Conservation (phyloP, 805 yeast genomes). For the Candida rishiriensis region DNA sequence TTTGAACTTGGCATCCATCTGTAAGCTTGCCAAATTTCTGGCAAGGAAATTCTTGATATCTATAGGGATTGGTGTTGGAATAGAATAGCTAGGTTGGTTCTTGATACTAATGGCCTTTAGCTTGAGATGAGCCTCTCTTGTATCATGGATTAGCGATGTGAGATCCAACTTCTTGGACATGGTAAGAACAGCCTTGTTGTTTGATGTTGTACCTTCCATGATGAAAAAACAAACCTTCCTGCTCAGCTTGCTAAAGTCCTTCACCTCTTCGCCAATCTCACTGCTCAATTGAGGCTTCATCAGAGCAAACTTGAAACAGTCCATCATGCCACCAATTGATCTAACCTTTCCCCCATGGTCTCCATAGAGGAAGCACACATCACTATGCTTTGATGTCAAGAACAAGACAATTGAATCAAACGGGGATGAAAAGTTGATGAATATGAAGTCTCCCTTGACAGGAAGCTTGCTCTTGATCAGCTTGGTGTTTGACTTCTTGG, state of each 20-base stretch:
- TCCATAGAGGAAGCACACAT: conserved; percentile 14
- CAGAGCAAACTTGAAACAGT: conserved; percentile 18
- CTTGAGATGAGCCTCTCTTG: conserved; percentile 11
- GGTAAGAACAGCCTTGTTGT: conserved; percentile 71
- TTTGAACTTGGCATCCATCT: conserved; percentile 14
- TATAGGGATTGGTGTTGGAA: conserved; percentile 32
- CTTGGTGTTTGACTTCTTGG: conserved; percentile 38
- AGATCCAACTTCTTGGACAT: conserved; percentile 33
- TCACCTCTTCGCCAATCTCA: not conserved
- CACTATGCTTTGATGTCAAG: conserved; percentile 9
- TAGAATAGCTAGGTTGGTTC: conserved; percentile 32
- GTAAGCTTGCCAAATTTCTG: conserved; percentile 5
- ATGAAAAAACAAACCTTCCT: conserved; percentile 52
- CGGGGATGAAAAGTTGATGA: conserved; percentile 58
- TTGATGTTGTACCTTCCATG: conserved; percentile 82
- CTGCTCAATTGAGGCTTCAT: conserved; percentile 4
- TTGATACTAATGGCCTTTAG: conserved; percentile 37
- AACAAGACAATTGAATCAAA: conserved; percentile 43
- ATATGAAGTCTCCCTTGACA: conserved; percentile 41
- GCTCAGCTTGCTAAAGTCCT: conserved; percentile 24
- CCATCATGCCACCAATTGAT: conserved; percentile 9
- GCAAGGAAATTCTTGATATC: conserved; percentile 10
- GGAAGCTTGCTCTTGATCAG: conserved; percentile 33
- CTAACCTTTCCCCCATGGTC: conserved; percentile 10
- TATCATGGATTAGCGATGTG: conserved; percentile 4